phyloP scores from a whole-genome alignment of 1,139 yeast genomes.

The Meyerozyma smithsonii region DNA sequence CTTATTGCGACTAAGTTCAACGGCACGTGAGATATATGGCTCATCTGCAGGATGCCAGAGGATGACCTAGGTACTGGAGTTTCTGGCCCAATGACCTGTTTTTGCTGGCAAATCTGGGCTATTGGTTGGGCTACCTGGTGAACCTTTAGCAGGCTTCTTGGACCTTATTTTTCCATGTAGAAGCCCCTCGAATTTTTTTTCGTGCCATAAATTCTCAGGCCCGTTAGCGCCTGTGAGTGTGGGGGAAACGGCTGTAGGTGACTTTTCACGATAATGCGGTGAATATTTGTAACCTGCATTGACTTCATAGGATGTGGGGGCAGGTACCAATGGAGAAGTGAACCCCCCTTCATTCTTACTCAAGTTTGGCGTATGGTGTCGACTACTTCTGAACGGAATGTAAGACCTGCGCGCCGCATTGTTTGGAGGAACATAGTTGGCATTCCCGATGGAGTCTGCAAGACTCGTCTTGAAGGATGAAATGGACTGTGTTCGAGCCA shows the following conservation, averaged over 20 bases:
- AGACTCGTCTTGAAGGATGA: slow-evolving; percentile 71
- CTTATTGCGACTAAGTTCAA: background rate
- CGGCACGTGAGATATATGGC: background rate
- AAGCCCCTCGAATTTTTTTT: slow-evolving; percentile 1
- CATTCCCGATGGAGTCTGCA: slow-evolving; percentile 52
- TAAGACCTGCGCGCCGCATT: slow-evolving; percentile 30
- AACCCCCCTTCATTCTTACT: background rate
- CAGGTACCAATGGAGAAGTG: background rate
- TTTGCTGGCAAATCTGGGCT: background rate
- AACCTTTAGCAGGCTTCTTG: background rate
- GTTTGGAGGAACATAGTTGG: slow-evolving; percentile 15
- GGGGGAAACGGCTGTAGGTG: background rate
- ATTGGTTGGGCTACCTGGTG: background rate
- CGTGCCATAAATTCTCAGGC: background rate
- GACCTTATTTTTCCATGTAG: slow-evolving; percentile 1
- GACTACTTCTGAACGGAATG: slow-evolving; percentile 40
- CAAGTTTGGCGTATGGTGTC: slow-evolving; percentile 11
- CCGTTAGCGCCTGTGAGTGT: background rate
- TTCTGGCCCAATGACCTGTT: background rate
- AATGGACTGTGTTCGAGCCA: slow-evolving; percentile 72
- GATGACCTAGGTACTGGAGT: background rate
- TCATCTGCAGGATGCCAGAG: background rate
- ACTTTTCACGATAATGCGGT: background rate
- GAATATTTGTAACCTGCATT: background rate
- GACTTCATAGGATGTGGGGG: background rate